phyloP scores from a whole-genome alignment of 2,329 filamentous ascomycete genomes.

The Fusarium newnesense region DNA sequence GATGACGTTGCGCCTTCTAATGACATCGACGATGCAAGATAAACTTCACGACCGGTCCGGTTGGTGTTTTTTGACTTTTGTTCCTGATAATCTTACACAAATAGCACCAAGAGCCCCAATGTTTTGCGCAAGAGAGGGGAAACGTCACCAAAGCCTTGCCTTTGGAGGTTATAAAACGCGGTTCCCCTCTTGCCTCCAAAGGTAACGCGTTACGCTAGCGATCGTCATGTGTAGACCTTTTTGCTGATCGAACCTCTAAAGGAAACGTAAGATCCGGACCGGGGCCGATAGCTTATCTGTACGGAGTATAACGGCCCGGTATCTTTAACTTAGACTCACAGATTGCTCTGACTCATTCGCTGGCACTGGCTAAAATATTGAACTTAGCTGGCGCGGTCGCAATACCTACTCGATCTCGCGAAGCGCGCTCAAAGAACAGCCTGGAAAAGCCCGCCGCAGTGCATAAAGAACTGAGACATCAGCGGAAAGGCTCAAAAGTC shows the following conservation, averaged over 20 bases:
- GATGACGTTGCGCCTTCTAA: not conserved
- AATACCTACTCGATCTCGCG: not conserved
- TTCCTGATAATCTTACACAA: not conserved
- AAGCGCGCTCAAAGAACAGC: not conserved
- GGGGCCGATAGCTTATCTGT: not conserved
- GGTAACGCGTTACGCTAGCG: not conserved
- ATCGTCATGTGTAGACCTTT: not conserved
- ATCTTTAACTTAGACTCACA: not conserved
- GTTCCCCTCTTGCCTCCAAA: slow-evolving; percentile 5
- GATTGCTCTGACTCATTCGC: not conserved
- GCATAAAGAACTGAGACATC: not conserved
- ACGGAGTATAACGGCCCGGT: not conserved
- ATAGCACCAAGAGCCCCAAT: not conserved
- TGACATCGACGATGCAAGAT: not conserved
- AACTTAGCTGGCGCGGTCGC: not conserved
- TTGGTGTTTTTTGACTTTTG: not conserved
- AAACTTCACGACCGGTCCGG: not conserved
- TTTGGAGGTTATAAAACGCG: slow-evolving; percentile 4
- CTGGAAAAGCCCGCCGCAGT: not conserved
- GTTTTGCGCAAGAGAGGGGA: not conserved
- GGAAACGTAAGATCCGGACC: not conserved
- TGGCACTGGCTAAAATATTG: no score
- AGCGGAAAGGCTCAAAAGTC: not conserved
- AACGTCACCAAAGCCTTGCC: slow-evolving; percentile 2
- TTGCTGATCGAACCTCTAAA: not conserved